Conservation (phyloP, 495 filamentous ascomycete genomes). For the Penicillium fimorum region DNA sequence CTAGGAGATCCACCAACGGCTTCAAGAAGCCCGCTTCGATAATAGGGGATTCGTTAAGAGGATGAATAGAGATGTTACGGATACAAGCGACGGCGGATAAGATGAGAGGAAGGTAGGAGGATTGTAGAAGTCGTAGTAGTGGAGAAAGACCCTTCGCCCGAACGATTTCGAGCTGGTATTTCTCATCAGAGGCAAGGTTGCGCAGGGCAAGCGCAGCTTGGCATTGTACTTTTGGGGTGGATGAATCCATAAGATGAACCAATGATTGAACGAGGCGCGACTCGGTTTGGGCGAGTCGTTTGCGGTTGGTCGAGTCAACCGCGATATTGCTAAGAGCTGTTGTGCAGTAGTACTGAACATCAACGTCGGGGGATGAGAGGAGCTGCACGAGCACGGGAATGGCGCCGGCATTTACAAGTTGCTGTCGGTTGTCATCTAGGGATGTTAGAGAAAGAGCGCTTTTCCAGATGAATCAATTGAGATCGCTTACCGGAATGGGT, state of each 20-base stretch:
- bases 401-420: constrained; percentile 92
- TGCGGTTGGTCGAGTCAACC: constrained; percentile 86
- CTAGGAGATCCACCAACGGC: constrained; percentile 88
- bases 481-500: constrained; percentile 83
- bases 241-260: constrained; percentile 94
- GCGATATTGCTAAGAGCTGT: constrained; percentile 98
- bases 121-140: constrained; percentile 84
- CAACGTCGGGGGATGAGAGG: constrained; percentile 85
- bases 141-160: constrained; percentile 79
- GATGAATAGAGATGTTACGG: constrained; percentile 97
- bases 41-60: constrained; percentile 98
- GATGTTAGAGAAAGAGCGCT: constrained; percentile 6
- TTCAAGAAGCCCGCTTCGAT: constrained; percentile 96
- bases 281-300: constrained; percentile 85
- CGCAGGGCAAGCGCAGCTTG: constrained; percentile 92
- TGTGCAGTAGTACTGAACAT: constrained; percentile 99
- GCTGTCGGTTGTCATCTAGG: constrained; percentile 94
- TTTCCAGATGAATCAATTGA: neutral
- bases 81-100: constrained; percentile 97
- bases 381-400: constrained; percentile 96
- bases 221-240: constrained; percentile 96
- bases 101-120: constrained; percentile 91
- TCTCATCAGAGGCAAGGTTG: constrained; percentile 96
- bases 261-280: constrained; percentile 86
- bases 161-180: constrained; percentile 97